These are phyloP conservation scores for Sechiopsis laciniata DNA, from an alignment of 306 rosid genomes.

Conservation along the genomic window DNA sequence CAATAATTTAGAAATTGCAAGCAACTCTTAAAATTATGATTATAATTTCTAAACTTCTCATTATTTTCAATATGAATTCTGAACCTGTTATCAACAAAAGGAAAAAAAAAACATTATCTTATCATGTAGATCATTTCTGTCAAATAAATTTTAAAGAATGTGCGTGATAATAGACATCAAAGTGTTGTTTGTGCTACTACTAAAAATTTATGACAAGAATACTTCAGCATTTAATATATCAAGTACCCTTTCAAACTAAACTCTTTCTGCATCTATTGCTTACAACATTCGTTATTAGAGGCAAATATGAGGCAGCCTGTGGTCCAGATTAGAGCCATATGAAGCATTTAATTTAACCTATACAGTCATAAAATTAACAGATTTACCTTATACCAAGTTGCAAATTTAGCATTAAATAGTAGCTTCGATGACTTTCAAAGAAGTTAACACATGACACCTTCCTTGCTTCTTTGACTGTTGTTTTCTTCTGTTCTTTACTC, in stretches of 20 bases:
- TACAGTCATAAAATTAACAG: constrained; percentile 9
- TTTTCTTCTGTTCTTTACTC: constrained; percentile 41
- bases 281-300: not conserved
- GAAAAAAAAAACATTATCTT: no score
- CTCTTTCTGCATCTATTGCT: not conserved
- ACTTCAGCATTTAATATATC: not conserved
- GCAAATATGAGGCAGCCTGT: constrained; percentile 1
- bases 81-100: no score
- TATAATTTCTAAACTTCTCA: no score
- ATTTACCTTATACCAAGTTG: constrained; percentile 60
- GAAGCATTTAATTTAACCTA: not conserved
- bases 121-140: no score
- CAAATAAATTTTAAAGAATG: not conserved
- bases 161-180: not conserved
- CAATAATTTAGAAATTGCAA: no score
- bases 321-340: not conserved
- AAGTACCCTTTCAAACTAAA: not conserved
- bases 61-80: no score
- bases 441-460: constrained; percentile 44
- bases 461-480: constrained; percentile 36
- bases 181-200: not conserved
- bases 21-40: no score
- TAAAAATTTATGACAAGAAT: not conserved
- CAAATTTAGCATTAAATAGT: constrained; percentile 48
- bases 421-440: constrained; percentile 28